phyloP scores from a whole-genome alignment of 257 asterid species.

The Ocimum tenuiflorum region DNA sequence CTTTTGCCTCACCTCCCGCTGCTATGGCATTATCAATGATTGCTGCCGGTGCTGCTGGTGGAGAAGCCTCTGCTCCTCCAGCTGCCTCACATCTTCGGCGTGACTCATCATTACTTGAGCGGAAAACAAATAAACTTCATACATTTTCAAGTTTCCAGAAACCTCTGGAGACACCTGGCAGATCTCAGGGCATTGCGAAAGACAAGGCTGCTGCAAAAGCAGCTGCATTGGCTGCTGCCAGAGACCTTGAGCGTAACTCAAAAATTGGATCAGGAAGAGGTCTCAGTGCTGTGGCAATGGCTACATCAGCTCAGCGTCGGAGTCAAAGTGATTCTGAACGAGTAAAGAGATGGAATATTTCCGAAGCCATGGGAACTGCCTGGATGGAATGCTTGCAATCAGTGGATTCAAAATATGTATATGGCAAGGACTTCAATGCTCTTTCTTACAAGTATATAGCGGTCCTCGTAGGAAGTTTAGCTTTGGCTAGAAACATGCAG shows the following conservation, averaged over 20 bases:
- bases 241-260: conserved; percentile 96
- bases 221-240: conserved; percentile 98
- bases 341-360: conserved; percentile 91
- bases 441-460: conserved; percentile 86
- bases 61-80: conserved; percentile 62
- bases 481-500: conserved; percentile 97
- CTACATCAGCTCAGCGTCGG: conserved; percentile 89
- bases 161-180: conserved; percentile 69
- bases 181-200: conserved; percentile 63
- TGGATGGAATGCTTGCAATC: conserved; percentile 96
- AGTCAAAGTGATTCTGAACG: conserved; percentile 74
- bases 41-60: conserved; percentile 99
- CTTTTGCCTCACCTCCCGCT: conserved; percentile 99
- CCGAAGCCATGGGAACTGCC: conserved; percentile 98
- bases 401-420: conserved; percentile 86
- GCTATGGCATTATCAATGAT: conserved; percentile 97
- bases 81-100: conserved; percentile 71
- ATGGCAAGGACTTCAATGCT: conserved; percentile 91
- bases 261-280: conserved; percentile 99
- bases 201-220: conserved; percentile 98
- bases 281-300: conserved; percentile 99
- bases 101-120: conserved; percentile 85
- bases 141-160: conserved; percentile 94
- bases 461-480: conserved; percentile 94
- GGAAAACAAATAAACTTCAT: conserved; percentile 69